Percentiles rank a stretch among this genome's conserved stretches.
Conservation (phyloP, 306 rosid species). For the Luffa acutangula region DNA sequence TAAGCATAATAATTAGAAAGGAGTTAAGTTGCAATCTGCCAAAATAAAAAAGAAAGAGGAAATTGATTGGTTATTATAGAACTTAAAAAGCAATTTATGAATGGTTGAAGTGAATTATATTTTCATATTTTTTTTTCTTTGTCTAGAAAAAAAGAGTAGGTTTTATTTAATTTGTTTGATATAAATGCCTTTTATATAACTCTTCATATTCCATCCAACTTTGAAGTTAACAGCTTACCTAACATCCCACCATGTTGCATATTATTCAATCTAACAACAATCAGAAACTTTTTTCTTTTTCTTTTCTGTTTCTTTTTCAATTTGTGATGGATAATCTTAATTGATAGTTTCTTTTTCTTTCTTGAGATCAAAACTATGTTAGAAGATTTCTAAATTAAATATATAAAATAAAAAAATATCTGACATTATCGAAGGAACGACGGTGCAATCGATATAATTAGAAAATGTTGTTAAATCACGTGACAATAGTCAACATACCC, state of each 20-base stretch:
- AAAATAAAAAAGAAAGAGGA: background rate
- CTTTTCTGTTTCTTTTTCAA: no score
- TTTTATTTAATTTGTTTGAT: constrained; percentile 6
- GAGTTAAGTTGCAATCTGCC: constrained; percentile 4
- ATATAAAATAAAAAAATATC: background rate
- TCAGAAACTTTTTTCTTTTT: background rate
- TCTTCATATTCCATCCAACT: background rate
- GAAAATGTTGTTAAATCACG: no score
- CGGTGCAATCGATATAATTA: no score
- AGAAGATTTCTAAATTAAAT: background rate
- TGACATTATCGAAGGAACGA: no score
- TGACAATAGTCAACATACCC: no score
- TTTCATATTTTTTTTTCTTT: background rate
- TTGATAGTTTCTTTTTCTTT: background rate
- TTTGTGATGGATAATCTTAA: background rate
- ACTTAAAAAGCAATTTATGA: background rate
- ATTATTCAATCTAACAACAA: background rate
- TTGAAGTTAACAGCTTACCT: constrained; percentile 8
- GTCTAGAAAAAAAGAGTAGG: background rate
- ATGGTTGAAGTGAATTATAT: background rate
- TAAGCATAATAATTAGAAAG: background rate
- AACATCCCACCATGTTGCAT: background rate
- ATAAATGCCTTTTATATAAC: background rate
- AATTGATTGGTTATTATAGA: background rate
- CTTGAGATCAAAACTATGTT: background rate